phyloP scores from a whole-genome alignment of 2,329 filamentous ascomycete genomes.

The Talaromyces verruculosus region DNA sequence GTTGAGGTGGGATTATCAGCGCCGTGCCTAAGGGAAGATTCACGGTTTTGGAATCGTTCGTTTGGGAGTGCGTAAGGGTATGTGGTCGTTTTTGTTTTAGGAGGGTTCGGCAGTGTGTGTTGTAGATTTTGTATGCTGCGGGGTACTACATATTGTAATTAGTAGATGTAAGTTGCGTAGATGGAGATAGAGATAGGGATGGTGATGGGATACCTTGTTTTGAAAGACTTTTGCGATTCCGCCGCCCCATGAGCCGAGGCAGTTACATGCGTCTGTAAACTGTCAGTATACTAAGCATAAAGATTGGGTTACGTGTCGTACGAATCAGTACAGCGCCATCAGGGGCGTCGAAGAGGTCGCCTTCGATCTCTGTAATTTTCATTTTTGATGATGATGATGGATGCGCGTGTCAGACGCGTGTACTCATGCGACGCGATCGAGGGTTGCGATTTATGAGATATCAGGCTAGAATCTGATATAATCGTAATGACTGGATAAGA shows the following conservation, averaged over 20 bases:
- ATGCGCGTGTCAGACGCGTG: background rate
- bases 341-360: constrained; percentile 57
- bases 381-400: background rate
- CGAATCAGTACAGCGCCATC: constrained; percentile 53
- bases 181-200: background rate
- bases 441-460: too few relatives aligned
- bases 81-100: constrained; percentile 2
- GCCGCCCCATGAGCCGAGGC: constrained; percentile 56
- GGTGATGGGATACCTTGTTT: constrained; percentile 28
- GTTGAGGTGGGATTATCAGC: constrained; percentile 55
- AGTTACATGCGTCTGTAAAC: constrained; percentile 58
- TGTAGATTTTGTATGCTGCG: constrained; percentile 50
- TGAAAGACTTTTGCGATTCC: constrained; percentile 59
- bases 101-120: constrained; percentile 46
- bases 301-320: constrained; percentile 30
- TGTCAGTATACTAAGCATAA: background rate
- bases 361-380: constrained; percentile 33
- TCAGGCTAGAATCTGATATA: too few relatives aligned
- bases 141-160: constrained; percentile 46
- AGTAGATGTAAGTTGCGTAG: background rate
- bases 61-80: background rate
- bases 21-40: constrained; percentile 46
- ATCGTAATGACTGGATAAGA: background rate
- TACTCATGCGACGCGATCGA: background rate
- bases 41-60: background rate